Evolutionary conservation across 2,329 filamentous ascomycete species (phyloP).

Genomic region (Thelonectria blattea): DNA sequence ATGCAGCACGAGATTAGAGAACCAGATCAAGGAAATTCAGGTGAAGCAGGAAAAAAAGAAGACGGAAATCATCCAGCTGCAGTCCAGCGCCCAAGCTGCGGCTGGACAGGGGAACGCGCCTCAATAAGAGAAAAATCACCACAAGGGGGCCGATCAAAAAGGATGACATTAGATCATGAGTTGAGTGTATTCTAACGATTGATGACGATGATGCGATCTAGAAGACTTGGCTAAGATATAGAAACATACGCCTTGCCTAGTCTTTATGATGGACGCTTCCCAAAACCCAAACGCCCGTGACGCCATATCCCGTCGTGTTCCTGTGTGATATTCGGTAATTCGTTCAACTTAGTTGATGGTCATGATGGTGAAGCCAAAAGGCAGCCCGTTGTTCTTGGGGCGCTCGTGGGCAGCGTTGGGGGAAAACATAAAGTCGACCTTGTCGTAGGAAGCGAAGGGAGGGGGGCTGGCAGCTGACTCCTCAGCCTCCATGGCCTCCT

Average conservation of each 20-base stretch:
- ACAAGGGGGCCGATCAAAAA: conserved; percentile 5
- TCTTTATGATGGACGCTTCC: conserved; percentile 17
- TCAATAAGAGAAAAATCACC: conserved; percentile 20
- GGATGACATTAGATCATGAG: conserved; percentile 35
- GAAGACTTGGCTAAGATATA: conserved; percentile 24
- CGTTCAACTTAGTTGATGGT: conserved; percentile 33
- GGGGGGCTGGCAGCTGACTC: conserved; percentile 33
- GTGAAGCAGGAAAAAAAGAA: conserved; percentile 65
- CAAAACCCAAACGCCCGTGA: conserved; percentile 28
- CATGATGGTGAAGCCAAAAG: conserved; percentile 38
- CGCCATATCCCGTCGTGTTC: conserved; percentile 29
- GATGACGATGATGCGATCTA: conserved; percentile 34
- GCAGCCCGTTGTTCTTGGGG: conserved; percentile 35
- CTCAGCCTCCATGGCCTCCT: conserved; percentile 36
- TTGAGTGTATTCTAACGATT: conserved; percentile 39
- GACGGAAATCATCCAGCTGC: conserved; percentile 63
- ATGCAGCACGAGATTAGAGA: conserved; percentile 51
- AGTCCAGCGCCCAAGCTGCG: conserved; percentile 55
- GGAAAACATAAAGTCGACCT: conserved; percentile 32
- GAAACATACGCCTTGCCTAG: conserved; percentile 16
- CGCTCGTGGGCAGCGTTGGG: conserved; percentile 33
- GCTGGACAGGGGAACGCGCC: conserved; percentile 41
- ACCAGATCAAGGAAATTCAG: conserved; percentile 61
- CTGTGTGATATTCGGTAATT: conserved; percentile 15
- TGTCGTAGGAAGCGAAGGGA: conserved; percentile 34